Percentiles rank a stretch among this genome's conserved stretches.
Conservation (phyloP, 1,284 basidiomycete genomes). For the Neonothopanus nambi region DNA sequence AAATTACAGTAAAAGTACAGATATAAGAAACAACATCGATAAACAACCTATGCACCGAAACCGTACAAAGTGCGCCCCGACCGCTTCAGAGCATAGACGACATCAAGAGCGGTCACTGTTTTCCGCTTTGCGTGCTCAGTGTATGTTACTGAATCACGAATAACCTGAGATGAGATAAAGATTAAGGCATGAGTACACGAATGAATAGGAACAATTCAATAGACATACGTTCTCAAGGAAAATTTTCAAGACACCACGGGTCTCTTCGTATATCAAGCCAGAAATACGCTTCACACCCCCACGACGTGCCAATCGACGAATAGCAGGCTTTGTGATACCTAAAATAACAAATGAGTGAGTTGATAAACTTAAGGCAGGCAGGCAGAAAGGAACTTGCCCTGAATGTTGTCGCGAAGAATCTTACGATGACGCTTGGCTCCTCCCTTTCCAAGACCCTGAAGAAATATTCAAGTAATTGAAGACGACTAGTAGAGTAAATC, state of each 20-base stretch:
- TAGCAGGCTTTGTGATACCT: conserved; percentile 88
- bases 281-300: conserved; percentile 96
- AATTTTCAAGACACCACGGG: conserved; percentile 91
- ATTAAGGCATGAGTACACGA: neutral
- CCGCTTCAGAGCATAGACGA: conserved; percentile 92
- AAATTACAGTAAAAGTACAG: conserved; percentile 14
- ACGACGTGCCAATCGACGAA: conserved; percentile 92
- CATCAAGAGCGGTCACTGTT: conserved; percentile 87
- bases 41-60: conserved; percentile 61
- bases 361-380: neutral
- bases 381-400: conserved; percentile 46
- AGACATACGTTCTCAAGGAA: conserved; percentile 77
- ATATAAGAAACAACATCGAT: conserved; percentile 29
- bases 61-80: conserved; percentile 88
- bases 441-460: conserved; percentile 82
- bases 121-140: conserved; percentile 94
- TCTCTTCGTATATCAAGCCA: conserved; percentile 92
- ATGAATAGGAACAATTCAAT: neutral
- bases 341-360: neutral
- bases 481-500: neutral
- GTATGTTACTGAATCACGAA: conserved; percentile 94
- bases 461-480: conserved; percentile 31
- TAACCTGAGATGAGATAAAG: conserved; percentile 51
- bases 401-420: conserved; percentile 88
- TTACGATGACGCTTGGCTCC: conserved; percentile 90